Evolutionary conservation across 495 filamentous ascomycete species (phyloP).

Genomic region (Aspergillus olivimuriae): DNA sequence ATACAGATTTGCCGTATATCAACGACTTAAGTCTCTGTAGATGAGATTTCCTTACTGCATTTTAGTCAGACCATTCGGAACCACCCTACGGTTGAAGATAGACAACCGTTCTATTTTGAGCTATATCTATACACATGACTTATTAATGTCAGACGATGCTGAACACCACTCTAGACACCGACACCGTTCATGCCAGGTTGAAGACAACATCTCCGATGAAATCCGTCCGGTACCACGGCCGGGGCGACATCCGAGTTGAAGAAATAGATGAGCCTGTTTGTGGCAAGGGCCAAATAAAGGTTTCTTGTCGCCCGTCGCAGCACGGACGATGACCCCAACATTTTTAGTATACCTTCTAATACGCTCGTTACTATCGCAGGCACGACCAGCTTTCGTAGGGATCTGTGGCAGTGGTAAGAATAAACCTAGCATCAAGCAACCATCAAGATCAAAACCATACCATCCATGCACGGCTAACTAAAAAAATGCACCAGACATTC

Average conservation of each 20-base stretch:
- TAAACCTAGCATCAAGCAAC: neutral
- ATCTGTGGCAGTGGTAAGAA: conserved; percentile 48
- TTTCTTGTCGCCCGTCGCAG: neutral
- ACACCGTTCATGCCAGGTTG: conserved; percentile 5
- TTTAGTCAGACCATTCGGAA: no score
- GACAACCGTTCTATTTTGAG: no score
- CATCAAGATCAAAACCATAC: no score
- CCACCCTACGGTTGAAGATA: no score
- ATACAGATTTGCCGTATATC: no score
- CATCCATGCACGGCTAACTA: neutral
- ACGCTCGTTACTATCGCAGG: conserved; percentile 16
- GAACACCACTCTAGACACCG: conserved; percentile 3
- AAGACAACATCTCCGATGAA: conserved; percentile 20
- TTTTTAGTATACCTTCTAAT: neutral
- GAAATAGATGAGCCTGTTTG: conserved; percentile 30
- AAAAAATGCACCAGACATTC: conserved; percentile 7
- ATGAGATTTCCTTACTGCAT: no score
- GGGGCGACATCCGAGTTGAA: conserved; percentile 31
- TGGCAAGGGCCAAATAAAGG: conserved; percentile 35
- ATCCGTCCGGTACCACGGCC: conserved; percentile 33
- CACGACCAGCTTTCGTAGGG: conserved; percentile 50
- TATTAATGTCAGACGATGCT: conserved; percentile 1
- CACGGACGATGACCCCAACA: neutral
- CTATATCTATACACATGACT: no score
- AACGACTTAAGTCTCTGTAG: no score